Evolutionary conservation across 192 early-diverging fungal species (phyloP), one percentile per base, ranked within the genome.

Genomic region (Phlyctochytrium planicorne): DNA sequence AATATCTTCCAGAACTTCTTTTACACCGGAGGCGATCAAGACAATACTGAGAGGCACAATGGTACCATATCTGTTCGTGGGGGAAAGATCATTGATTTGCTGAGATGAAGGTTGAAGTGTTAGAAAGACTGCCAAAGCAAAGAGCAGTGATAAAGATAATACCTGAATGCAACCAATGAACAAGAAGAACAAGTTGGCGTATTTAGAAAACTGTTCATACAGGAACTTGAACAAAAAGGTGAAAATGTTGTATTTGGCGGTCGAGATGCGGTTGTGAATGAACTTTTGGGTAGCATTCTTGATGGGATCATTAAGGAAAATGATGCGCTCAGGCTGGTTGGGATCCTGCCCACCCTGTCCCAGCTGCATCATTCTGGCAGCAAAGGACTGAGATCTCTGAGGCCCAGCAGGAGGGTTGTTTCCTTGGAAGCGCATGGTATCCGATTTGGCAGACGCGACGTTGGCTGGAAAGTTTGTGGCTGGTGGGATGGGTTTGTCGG

Each of bases 181-280:
- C 74, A 98, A 80, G 84, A 98, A 98, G 69, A 97, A 98, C 66
- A 97, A 75, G 80, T 98, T 98, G 61, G 96, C 96, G 78, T 95
- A 97, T 78, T 94, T 93, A 35, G 88, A 90, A 68, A 98, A 98
- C 84, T 98, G 93, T 76, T 96, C 95, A 50, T 87, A 89, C 52
- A 98, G 80, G 75, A 96, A 96, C 82, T 94, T 96, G 71, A 91
- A 92, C 57, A 96, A 63, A 62, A 98, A 98, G 16, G 94, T 93
- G 35, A 90, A 60, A 29, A 89, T 36, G 62, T 88, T 96, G 82
- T 98, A 98, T 80, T 71, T 71, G 56, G 62, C 62, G 3, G 69
- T 71, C 30, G 63, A 34, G 52, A 71, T 71, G 16, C 33, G 36
- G 55, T 71, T 71, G 78, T 94, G 89, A 37, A 91, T 70, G 73